phyloP scores from a whole-genome alignment of 2,329 filamentous ascomycete genomes.

The Akanthomyces dipterigenus region DNA sequence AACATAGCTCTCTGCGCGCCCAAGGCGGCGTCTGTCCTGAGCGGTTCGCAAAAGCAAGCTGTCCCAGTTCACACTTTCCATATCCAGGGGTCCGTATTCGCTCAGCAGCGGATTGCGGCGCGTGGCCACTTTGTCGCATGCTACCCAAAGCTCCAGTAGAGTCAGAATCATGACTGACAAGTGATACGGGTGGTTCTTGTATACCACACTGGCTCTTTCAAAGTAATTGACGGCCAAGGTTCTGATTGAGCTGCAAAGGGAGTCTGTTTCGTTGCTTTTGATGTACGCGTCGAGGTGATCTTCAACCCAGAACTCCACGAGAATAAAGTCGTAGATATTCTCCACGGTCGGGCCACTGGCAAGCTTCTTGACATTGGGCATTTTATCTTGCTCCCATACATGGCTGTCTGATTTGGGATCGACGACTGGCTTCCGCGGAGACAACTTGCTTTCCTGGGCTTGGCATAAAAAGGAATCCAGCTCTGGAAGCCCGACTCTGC shows the following conservation, averaged over 20 bases:
- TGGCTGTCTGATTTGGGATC: not conserved
- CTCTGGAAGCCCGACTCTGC: not conserved
- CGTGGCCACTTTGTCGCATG: conserved; percentile 42
- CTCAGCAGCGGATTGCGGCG: conserved; percentile 31
- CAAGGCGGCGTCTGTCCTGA: conserved; percentile 38
- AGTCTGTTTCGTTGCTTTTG: conserved; percentile 13
- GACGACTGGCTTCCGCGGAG: not conserved
- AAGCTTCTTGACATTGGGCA: not conserved
- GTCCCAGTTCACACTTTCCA: conserved; percentile 29
- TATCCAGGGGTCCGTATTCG: conserved; percentile 36
- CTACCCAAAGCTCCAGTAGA: conserved; percentile 51
- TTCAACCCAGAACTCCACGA: conserved; percentile 44
- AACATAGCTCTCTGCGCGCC: conserved; percentile 40
- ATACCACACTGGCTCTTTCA: conserved; percentile 20
- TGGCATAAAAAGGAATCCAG: not conserved
- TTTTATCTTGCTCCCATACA: not conserved
- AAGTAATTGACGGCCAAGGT: conserved; percentile 29
- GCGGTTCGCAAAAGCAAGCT: conserved; percentile 37
- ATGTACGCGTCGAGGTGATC: conserved; percentile 33
- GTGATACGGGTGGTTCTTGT: conserved; percentile 34
- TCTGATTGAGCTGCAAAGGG: conserved; percentile 21
- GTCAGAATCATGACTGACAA: conserved; percentile 49
- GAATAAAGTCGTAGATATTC: conserved; percentile 21
- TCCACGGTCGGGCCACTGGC: not conserved
- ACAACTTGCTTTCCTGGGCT: not conserved